A percentile compares a stretch with the other conserved stretches of the same genome.
These are phyloP conservation scores for Wallacemonas collosoma DNA, from an alignment of 208 protist species.

Conservation along the genomic window DNA sequence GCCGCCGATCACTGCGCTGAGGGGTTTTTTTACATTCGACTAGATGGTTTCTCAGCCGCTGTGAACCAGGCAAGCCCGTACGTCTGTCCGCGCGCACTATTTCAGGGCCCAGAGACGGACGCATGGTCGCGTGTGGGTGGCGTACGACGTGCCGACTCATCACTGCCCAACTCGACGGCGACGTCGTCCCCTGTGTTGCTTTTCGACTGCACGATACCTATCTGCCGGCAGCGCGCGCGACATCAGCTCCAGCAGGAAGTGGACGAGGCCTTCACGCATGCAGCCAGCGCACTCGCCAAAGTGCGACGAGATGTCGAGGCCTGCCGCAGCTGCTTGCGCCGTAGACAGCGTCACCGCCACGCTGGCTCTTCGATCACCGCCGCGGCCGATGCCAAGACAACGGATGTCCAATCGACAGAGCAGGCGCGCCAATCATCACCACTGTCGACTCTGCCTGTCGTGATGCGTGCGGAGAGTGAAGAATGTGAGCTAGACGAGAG, in stretches of 20 bases:
- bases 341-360: neutral
- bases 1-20: neutral
- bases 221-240: constrained; percentile 13
- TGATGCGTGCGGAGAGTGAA: neutral
- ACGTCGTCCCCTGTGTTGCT: constrained; percentile 24
- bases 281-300: neutral
- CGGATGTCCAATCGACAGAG: too few species aligned
- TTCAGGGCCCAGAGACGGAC: neutral
- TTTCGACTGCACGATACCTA: constrained; percentile 29
- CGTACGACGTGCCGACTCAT: too few species aligned
- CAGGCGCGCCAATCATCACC: too few species aligned
- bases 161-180: neutral
- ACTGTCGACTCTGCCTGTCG: too few species aligned
- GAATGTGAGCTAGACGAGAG: neutral
- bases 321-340: neutral
- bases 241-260: constrained; percentile 16
- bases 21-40: neutral
- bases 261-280: neutral
- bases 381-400: too few species aligned
- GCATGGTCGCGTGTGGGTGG: too few species aligned
- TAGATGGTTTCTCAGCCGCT: constrained; percentile 9
- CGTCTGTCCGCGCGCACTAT: neutral
- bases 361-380: too few species aligned
- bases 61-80: neutral
- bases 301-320: constrained; percentile 9